These are phyloP conservation scores for Skeletonema grethae DNA, from an alignment of 108 stramenopile species.

Conservation along the genomic window DNA sequence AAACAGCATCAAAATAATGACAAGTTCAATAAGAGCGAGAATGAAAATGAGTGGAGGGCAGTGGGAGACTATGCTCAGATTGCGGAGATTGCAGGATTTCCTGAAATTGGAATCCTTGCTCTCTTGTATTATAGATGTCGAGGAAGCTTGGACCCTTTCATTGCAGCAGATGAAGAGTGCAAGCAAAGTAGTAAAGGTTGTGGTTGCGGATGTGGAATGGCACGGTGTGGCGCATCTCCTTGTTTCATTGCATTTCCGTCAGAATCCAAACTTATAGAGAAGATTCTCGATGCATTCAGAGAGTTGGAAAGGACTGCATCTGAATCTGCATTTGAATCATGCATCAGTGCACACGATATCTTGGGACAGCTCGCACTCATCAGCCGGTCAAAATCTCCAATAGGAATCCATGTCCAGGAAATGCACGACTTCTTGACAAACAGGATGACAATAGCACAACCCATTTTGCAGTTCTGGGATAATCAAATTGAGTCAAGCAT, in stretches of 20 bases:
- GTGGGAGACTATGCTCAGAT: conserved; percentile 72
- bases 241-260: conserved; percentile 45
- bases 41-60: conserved; percentile 21
- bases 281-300: conserved; percentile 28
- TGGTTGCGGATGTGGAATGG: conserved; percentile 54
- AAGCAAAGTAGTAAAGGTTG: conserved; percentile 15
- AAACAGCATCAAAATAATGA: conserved; percentile 4
- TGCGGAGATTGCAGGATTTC: conserved; percentile 60
- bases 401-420: background rate
- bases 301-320: background rate
- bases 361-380: conserved; percentile 28
- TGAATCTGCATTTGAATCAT: background rate
- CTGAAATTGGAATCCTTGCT: conserved; percentile 54
- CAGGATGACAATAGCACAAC: conserved; percentile 17
- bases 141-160: conserved; percentile 6
- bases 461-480: conserved; percentile 29
- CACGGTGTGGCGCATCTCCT: conserved; percentile 36
- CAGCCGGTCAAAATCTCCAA: conserved; percentile 5
- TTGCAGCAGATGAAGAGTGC: background rate
- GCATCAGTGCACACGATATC: conserved; percentile 28
- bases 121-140: conserved; percentile 39
- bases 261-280: background rate
- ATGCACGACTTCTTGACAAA: conserved; percentile 27
- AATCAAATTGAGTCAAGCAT: background rate
- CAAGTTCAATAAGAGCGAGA: background rate